Evolutionary conservation across 2,329 filamentous ascomycete genomes (phyloP).

Genomic region (Grosmannia clavigera): DNA sequence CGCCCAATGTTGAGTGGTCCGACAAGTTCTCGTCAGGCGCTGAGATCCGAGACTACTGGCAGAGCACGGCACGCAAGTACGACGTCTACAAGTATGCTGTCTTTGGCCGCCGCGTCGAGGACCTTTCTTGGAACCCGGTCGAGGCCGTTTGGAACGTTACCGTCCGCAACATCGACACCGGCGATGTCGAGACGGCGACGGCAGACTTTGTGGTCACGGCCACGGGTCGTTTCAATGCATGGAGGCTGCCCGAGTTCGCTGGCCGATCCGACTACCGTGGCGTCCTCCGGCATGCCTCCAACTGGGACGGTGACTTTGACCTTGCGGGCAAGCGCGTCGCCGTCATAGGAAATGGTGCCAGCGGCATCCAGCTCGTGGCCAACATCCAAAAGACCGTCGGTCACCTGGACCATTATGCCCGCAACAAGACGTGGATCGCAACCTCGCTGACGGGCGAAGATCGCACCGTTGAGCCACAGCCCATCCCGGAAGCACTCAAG

Average conservation of each 20-base stretch:
- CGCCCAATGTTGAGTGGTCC: conserved; percentile 9
- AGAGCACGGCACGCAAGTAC: not conserved
- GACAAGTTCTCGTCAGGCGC: conserved; percentile 11
- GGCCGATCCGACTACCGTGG: conserved; percentile 2
- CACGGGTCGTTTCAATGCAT: conserved; percentile 1
- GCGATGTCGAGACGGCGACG: conserved; percentile 17
- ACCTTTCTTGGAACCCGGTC: conserved; percentile 4
- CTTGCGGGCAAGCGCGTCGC: conserved; percentile 7
- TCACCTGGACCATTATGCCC: conserved; percentile 8
- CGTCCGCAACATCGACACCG: conserved; percentile 15
- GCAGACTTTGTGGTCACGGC: conserved; percentile 9
- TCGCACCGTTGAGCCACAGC: not conserved
- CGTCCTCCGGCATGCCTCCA: conserved; percentile 1
- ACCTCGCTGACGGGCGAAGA: not conserved
- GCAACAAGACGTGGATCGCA: conserved; percentile 8
- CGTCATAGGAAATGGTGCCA: conserved; percentile 11
- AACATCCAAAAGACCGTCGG: not conserved
- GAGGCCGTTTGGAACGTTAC: conserved; percentile 2
- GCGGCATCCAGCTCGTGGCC: conserved; percentile 8
- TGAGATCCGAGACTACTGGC: conserved; percentile 12
- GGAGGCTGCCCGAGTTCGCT: conserved; percentile 1
- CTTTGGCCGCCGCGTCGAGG: not conserved
- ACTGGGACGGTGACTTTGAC: not conserved
- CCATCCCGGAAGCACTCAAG: not conserved
- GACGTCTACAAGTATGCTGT: conserved; percentile 2